Base-by-base conservation (phyloP, 495 filamentous ascomycete species). In the Aspergillus homomorphus region DNA sequence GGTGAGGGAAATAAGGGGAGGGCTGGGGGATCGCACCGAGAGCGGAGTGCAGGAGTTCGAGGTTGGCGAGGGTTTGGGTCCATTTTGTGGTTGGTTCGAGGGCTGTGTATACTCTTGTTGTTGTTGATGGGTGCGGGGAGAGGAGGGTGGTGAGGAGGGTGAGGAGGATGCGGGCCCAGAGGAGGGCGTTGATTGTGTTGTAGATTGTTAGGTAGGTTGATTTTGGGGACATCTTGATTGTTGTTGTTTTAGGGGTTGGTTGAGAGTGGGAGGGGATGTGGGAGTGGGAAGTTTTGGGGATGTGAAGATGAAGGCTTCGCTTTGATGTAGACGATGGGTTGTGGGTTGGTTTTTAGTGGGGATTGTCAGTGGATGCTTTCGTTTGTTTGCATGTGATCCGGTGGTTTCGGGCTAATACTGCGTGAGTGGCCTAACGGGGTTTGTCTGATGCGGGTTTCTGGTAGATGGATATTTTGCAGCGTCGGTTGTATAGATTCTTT, bases 171-270 rank as follows among this genome's bases (percentile, higher is more conserved):
- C 74, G 73, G 26, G 79, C 59, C 90, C 90, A 93, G 52, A 90
- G 79, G 38, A 84, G 53, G 44, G 84, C 81, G 51, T 83, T 89
- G 50, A 83, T 66, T 63, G 82, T 71, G 70, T 93, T 95, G 80
- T 93, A 95, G 62, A 81, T 63, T 64, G 88, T 77, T 22, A 93
- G 83, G 71, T 91, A 91, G 51, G 42, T n/a, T 1, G 8, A 19
- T 30, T 51, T 51, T 9, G 30, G 48, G 4, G 48, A 33, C 45
- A 48, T 48, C 9, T 48, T 48, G 48, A 10, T 24, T 7, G 16
- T 16, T 1, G 18, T 30, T 30, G 38, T 57, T 5, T 52, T 45
- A 23, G 38, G 6, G 26, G 46, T 28, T n/a, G 58, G 61, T 45
- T 62, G 51, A 43, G 62, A 33, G 21, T 28, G 26, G 46, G 42